Evolutionary conservation across 2,329 filamentous ascomycete genomes (phyloP), one percentile per base, ranked within the genome.

Genomic region (Metarhizium album): DNA sequence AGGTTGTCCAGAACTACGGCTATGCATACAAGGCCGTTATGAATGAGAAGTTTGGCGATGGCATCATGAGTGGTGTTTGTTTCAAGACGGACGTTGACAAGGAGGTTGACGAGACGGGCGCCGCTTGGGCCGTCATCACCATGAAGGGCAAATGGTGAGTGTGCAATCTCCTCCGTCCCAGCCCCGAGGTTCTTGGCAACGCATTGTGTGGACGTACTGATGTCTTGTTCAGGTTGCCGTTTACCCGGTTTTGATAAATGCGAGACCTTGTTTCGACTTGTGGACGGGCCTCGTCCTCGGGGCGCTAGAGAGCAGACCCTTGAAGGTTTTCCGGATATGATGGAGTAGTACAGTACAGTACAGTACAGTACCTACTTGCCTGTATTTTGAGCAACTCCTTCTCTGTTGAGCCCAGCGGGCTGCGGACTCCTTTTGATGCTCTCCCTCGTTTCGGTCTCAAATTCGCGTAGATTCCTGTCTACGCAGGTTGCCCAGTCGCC

Each of bases 1-100:
- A 97, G 75, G 86, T 96, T 64, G 84, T 97, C 55, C 90, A 96
- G 72, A 97, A 95, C 67, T 96, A 96, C 63, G 91, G 91, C 1
- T 94, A 95, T 67, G 87, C 90, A 1, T 96, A 94, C 71, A 96
- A 96, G 76, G 90, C 90, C 1, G 80, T 97, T 4, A 66, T 96
- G 67, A 96, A 97, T 59, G 91, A 97, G 78, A 96, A 96, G 75
- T 90, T 89, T 64, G 86, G 86, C 0, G 86, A 90, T 64, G 91
- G 91, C 1, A 97, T 97, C 63, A 96, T 97, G 91, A 95, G 89
- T 64, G 91, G 90, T 1, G 95, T 96, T 63, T 82, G 83, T 16
- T 96, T 95, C 67, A 86, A 82, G 48, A 95, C 89, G 0, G 89
- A 89, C 63, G 86, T 97, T 2, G 89, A 96, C 67, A 95, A 94